A percentile compares a stretch with the other conserved stretches of the same genome.
phyloP scores from a whole-genome alignment of 495 filamentous ascomycete genomes.

The Penicillium canariense region DNA sequence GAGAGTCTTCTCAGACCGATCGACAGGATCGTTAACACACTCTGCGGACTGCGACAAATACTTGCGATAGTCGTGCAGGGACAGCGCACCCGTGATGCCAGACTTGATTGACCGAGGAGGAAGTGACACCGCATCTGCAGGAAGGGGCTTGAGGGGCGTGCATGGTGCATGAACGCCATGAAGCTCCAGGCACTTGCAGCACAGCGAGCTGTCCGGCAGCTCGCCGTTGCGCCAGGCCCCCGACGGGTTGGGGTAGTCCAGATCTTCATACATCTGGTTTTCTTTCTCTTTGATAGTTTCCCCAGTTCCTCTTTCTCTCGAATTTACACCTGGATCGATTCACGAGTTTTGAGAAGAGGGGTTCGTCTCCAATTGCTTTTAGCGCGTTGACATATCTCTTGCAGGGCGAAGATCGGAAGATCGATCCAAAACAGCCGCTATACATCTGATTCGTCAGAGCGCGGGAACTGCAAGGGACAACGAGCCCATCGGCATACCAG shows the following conservation, averaged over 20 bases:
- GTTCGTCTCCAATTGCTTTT: slow-evolving; percentile 12
- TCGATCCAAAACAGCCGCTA: slow-evolving; percentile 17
- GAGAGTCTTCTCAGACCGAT: slow-evolving; percentile 29
- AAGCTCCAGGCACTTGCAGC: slow-evolving; percentile 16
- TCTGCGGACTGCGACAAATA: slow-evolving; percentile 30
- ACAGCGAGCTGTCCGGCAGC: slow-evolving; percentile 24
- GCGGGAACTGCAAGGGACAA: slow-evolving; percentile 22
- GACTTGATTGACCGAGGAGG: slow-evolving; percentile 25
- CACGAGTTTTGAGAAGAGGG: slow-evolving; percentile 1
- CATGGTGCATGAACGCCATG: slow-evolving; percentile 20
- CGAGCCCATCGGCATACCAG: slow-evolving; percentile 10
- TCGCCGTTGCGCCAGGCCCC: slow-evolving; percentile 14
- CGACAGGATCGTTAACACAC: slow-evolving; percentile 25
- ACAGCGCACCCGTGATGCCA: slow-evolving; percentile 26
- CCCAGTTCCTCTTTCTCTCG: too few relatives aligned
- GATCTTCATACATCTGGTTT: slow-evolving; percentile 12
- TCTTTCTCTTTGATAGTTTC: neutral
- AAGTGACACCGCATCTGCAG: slow-evolving; percentile 19
- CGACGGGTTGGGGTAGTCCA: slow-evolving; percentile 10
- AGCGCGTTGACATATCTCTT: slow-evolving; percentile 22
- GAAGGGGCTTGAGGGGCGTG: slow-evolving; percentile 19
- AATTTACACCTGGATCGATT: neutral
- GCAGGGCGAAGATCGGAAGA: slow-evolving; percentile 12
- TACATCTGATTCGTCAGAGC: slow-evolving; percentile 21
- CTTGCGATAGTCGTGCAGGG: slow-evolving; percentile 38